These are phyloP conservation scores for Trichosanthes truncata DNA, from an alignment of 306 rosid genomes.

Conservation along the genomic window DNA sequence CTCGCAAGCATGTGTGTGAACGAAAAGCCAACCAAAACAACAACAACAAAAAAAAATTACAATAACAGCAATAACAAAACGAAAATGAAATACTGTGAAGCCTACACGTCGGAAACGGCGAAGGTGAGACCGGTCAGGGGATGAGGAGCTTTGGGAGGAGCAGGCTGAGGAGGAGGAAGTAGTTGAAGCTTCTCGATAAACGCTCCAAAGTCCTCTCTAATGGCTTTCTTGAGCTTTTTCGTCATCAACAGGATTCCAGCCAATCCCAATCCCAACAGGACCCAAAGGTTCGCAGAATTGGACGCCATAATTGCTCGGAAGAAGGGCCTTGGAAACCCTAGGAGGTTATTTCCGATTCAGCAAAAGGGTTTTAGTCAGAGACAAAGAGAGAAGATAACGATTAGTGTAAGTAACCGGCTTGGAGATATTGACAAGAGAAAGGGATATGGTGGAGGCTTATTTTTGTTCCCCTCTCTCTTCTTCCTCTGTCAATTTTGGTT, in stretches of 20 bases:
- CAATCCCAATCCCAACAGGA: constrained; percentile 65
- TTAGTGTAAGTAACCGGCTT: not conserved
- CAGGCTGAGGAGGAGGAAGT: constrained; percentile 88
- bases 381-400: constrained; percentile 11
- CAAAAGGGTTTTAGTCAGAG: constrained; percentile 1
- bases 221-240: constrained; percentile 53
- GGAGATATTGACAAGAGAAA: not conserved
- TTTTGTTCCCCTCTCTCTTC: not conserved
- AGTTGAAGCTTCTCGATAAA: constrained; percentile 54
- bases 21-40: not conserved
- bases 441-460: not conserved
- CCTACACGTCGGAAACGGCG: constrained; percentile 81
- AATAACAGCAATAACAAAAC: not conserved
- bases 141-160: constrained; percentile 97
- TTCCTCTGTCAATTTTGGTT: not conserved
- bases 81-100: not conserved
- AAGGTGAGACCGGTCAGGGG: constrained; percentile 80
- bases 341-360: not conserved
- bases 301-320: constrained; percentile 35
- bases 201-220: constrained; percentile 80
- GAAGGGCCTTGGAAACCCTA: not conserved
- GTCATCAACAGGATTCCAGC: constrained; percentile 70
- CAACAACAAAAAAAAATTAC: not conserved
- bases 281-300: constrained; percentile 78
- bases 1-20: not conserved